These are phyloP conservation scores for Cudoniella acicularis DNA, from an alignment of 495 filamentous ascomycete genomes.

Conservation along the genomic window DNA sequence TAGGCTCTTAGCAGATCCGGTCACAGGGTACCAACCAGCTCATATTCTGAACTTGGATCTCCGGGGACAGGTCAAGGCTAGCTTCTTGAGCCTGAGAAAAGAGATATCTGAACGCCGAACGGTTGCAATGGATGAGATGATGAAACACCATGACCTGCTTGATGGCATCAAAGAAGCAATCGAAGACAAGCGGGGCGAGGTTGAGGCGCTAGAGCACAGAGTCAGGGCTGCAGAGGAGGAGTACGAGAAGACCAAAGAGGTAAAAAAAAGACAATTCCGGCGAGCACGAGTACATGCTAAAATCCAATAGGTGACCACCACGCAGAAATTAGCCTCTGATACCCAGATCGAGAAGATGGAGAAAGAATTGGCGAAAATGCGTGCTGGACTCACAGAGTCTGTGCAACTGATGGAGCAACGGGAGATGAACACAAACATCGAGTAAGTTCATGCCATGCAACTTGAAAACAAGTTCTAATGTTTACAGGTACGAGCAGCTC, in stretches of 20 bases:
- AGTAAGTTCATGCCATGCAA: slow-evolving; percentile 49
- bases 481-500: slow-evolving; percentile 77
- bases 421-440: slow-evolving; percentile 94
- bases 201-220: slow-evolving; percentile 85
- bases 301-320: slow-evolving; percentile 56
- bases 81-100: slow-evolving; percentile 72
- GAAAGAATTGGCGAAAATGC: slow-evolving; percentile 92
- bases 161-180: slow-evolving; percentile 92
- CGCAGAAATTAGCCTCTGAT: slow-evolving; percentile 82
- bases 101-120: slow-evolving; percentile 85
- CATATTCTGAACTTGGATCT: slow-evolving; percentile 85
- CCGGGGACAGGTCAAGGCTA: slow-evolving; percentile 72
- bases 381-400: slow-evolving; percentile 75
- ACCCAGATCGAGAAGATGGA: slow-evolving; percentile 98
- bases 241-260: slow-evolving; percentile 89
- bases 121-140: slow-evolving; percentile 75
- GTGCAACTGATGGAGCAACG: slow-evolving; percentile 91
- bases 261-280: slow-evolving; percentile 20
- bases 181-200: slow-evolving; percentile 87
- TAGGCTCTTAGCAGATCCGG: slow-evolving; percentile 73
- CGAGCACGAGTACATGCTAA: slow-evolving; percentile 17
- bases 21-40: slow-evolving; percentile 82
- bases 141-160: slow-evolving; percentile 86
- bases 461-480: background rate
- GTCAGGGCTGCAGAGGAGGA: slow-evolving; percentile 85